phyloP scores from a whole-genome alignment of 1,139 yeast species.

The Kurtzmaniella natalensis region DNA sequence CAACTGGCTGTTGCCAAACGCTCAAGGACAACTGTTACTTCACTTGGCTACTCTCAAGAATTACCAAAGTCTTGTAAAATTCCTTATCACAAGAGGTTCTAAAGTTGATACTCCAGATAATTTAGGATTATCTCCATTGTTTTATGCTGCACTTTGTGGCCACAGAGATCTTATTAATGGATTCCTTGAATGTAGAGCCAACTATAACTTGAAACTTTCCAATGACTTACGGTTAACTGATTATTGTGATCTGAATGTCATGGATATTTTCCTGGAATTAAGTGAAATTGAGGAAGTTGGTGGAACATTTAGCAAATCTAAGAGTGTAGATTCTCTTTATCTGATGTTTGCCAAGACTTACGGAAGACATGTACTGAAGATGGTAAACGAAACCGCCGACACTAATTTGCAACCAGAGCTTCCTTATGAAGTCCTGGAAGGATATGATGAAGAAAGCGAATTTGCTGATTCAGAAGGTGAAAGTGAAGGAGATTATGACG shows the following conservation, averaged over 20 bases:
- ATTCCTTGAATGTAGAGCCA: constrained; percentile 62
- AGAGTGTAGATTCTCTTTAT: constrained; percentile 37
- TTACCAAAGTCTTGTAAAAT: constrained; percentile 55
- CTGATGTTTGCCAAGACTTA: constrained; percentile 36
- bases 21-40: constrained; percentile 81
- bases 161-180: constrained; percentile 56
- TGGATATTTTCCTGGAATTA: constrained; percentile 45
- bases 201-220: constrained; percentile 50
- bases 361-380: constrained; percentile 41
- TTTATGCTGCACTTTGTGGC: constrained; percentile 78
- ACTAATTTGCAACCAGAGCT: neutral
- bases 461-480: constrained; percentile 44
- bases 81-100: constrained; percentile 75
- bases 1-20: constrained; percentile 77
- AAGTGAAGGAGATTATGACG: constrained; percentile 15
- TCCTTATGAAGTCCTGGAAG: constrained; percentile 4
- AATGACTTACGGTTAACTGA: constrained; percentile 53
- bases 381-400: constrained; percentile 24
- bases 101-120: constrained; percentile 69
- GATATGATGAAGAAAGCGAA: constrained; percentile 18
- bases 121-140: constrained; percentile 83
- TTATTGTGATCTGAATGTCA: constrained; percentile 61
- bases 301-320: constrained; percentile 22
- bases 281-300: constrained; percentile 16
- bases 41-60: constrained; percentile 81